These are phyloP conservation scores for Hansenula lynferdii DNA, from an alignment of 1,139 yeast species.

Conservation along the genomic window DNA sequence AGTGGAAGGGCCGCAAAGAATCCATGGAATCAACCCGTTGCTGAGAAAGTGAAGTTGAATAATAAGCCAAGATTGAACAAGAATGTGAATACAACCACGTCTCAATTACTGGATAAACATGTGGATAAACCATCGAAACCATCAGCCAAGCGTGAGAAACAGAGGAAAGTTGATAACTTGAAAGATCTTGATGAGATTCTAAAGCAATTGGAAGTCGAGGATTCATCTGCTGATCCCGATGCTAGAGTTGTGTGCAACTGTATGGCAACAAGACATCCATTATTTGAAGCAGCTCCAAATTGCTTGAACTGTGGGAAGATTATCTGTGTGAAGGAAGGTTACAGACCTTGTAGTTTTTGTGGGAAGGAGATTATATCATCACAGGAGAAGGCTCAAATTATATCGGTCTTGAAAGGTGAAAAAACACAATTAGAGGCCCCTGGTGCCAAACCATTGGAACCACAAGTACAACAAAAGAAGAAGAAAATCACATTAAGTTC, in stretches of 20 bases:
- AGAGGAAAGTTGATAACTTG: constrained; percentile 52
- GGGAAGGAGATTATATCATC: constrained; percentile 58
- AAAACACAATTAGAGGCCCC: constrained; percentile 32
- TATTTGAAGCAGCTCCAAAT: constrained; percentile 88
- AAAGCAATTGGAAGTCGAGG: constrained; percentile 31
- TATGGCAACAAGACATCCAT: constrained; percentile 79
- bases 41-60: constrained; percentile 21
- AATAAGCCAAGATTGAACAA: constrained; percentile 12
- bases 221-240: constrained; percentile 23
- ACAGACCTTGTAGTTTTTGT: constrained; percentile 84
- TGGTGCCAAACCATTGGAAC: constrained; percentile 4
- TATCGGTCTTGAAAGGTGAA: constrained; percentile 46
- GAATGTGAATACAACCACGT: constrained; percentile 26
- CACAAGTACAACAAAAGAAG: constrained; percentile 10
- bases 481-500: constrained; percentile 41
- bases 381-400: constrained; percentile 58
- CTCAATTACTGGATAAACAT: constrained; percentile 31
- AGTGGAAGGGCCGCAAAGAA: constrained; percentile 2
- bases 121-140: constrained; percentile 23
- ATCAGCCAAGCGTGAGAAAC: constrained; percentile 33
- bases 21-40: constrained; percentile 13
- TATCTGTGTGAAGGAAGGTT: constrained; percentile 84
- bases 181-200: constrained; percentile 43
- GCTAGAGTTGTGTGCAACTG: constrained; percentile 57
- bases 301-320: constrained; percentile 94